Percentiles rank a stretch among this genome's conserved stretches.
These are phyloP conservation scores for Tetraselmis chui DNA, from an alignment of 139 green algal species.

Conservation along the genomic window DNA sequence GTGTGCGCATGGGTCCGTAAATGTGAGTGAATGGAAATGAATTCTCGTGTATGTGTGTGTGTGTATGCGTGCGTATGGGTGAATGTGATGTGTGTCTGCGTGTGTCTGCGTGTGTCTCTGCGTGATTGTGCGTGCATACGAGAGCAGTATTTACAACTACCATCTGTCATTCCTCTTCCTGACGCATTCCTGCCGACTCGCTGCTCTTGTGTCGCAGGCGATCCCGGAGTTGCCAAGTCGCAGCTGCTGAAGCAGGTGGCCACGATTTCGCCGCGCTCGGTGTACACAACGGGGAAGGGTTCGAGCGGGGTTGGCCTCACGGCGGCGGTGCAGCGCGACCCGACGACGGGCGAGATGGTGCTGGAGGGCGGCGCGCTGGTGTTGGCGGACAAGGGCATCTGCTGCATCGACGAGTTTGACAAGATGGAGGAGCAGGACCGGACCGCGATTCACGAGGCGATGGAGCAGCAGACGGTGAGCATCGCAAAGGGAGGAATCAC, in stretches of 20 bases:
- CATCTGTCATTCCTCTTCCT: too few species aligned
- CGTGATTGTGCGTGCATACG: too few species aligned
- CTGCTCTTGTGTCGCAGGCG: slow-evolving; percentile 32
- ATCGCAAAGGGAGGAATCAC: slow-evolving; percentile 90
- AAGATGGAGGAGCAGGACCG: slow-evolving; percentile 64
- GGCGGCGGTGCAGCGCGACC: slow-evolving; percentile 83
- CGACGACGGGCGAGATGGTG: slow-evolving; percentile 72
- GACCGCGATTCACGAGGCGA: slow-evolving; percentile 81
- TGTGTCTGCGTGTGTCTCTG: too few species aligned
- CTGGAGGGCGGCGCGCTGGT: slow-evolving; percentile 82
- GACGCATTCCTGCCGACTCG: neutral
- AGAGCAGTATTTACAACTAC: too few species aligned
- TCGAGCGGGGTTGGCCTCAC: slow-evolving; percentile 90
- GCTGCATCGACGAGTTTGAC: slow-evolving; percentile 88
- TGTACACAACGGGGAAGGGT: slow-evolving; percentile 97
- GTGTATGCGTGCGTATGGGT: too few species aligned
- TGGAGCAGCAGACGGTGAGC: slow-evolving; percentile 91
- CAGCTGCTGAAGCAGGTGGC: slow-evolving; percentile 87
- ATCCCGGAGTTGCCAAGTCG: slow-evolving; percentile 96
- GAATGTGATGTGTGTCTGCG: too few species aligned
- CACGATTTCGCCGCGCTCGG: slow-evolving; percentile 72
- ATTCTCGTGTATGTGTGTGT: too few species aligned
- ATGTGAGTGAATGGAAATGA: too few species aligned
- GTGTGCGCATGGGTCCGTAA: too few species aligned
- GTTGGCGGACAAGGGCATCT: slow-evolving; percentile 82